Conservation (phyloP, 345 rosid species). For the Chamaenerion angustifolium region DNA sequence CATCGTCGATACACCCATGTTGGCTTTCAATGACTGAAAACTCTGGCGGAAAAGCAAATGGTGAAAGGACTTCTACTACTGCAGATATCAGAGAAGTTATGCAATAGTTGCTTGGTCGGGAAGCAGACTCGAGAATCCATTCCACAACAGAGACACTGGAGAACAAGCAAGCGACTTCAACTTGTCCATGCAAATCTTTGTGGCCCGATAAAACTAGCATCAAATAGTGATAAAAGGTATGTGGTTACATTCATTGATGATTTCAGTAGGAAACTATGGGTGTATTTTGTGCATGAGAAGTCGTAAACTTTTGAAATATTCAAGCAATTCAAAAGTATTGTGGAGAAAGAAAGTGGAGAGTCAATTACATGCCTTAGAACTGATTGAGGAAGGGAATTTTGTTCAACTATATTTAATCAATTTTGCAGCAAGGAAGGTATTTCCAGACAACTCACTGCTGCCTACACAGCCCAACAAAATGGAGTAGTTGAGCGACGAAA, state of each 20-base stretch:
- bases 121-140: neutral
- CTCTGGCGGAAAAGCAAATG: neutral
- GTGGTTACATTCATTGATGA: neutral
- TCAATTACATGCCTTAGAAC: neutral
- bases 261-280: neutral
- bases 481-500: neutral
- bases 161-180: neutral
- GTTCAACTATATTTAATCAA: neutral
- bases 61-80: neutral
- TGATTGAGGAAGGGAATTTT: neutral
- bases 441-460: neutral
- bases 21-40: neutral
- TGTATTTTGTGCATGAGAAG: constrained; percentile 1
- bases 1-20: too few species aligned
- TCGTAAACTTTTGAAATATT: neutral
- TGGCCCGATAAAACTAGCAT: neutral
- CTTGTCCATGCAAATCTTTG: neutral
- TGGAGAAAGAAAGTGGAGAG: neutral
- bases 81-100: neutral
- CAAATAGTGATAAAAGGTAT: neutral
- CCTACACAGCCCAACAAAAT: constrained; percentile 2
- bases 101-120: neutral
- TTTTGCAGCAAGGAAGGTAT: constrained; percentile 1
- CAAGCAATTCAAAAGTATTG: neutral
- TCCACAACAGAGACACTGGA: neutral